Evolutionary conservation across 2,329 filamentous ascomycete species (phyloP).

Genomic region (Alternaria rosae): DNA sequence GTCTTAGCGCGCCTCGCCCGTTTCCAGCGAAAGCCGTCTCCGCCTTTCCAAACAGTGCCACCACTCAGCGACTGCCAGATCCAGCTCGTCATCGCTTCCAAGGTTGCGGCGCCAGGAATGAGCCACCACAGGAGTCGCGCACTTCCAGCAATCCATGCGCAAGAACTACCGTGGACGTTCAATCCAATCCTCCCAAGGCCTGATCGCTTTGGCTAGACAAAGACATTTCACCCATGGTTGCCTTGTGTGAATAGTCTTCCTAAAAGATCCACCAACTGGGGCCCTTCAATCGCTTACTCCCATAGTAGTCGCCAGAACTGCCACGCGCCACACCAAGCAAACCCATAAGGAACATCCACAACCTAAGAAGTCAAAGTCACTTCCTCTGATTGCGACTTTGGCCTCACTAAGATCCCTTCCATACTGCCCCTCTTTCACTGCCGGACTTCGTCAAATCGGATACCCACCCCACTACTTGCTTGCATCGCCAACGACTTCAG

Average conservation of each 20-base stretch:
- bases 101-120: not conserved
- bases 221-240: not conserved
- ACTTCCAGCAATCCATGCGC: not conserved
- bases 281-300: not conserved
- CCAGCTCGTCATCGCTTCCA: not conserved
- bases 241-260: not conserved
- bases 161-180: not conserved
- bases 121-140: not conserved
- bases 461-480: not conserved
- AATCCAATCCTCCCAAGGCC: not conserved
- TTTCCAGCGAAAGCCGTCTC: conserved; percentile 8
- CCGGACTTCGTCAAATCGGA: not conserved
- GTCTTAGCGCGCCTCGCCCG: conserved; percentile 14
- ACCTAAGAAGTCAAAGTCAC: not conserved
- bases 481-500: not conserved
- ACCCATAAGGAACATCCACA: not conserved
- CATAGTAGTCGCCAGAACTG: not conserved
- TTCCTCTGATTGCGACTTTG: not conserved
- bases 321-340: not conserved
- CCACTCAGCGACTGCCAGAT: conserved; percentile 3
- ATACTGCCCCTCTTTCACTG: not conserved
- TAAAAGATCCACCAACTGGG: not conserved
- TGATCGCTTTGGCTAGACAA: not conserved
- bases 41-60: conserved; percentile 15
- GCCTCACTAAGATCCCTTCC: not conserved